Conservation (phyloP, 805 yeast species). For the Starmera amethionina region DNA sequence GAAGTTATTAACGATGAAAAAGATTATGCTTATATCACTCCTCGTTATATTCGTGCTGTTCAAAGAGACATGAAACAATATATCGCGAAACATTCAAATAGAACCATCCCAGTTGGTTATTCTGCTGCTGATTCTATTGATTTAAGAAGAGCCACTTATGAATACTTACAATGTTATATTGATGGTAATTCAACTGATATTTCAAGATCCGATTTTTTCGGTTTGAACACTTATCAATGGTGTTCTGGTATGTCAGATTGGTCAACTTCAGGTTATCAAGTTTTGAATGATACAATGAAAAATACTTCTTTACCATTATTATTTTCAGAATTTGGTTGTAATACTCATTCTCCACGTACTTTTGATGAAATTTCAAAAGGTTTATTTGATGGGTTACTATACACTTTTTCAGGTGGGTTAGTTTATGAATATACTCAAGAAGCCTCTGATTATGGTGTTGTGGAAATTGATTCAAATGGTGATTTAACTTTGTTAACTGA, state of each 20-base stretch:
- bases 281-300: slow-evolving; percentile 43
- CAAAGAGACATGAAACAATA: slow-evolving; percentile 88
- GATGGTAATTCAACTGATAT: slow-evolving; percentile 41
- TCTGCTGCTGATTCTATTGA: slow-evolving; percentile 81
- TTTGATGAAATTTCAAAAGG: slow-evolving; percentile 72
- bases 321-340: slow-evolving; percentile 81
- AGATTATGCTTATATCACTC: slow-evolving; percentile 51
- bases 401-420: slow-evolving; percentile 76
- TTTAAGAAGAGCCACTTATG: slow-evolving; percentile 64
- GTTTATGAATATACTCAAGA: slow-evolving; percentile 89
- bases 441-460: slow-evolving; percentile 69
- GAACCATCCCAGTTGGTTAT: slow-evolving; percentile 90
- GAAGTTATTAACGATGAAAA: slow-evolving; percentile 77
- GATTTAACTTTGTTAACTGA: slow-evolving; percentile 35
- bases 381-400: slow-evolving; percentile 54
- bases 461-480: slow-evolving; percentile 34
- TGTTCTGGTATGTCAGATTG: slow-evolving; percentile 70
- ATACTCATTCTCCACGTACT: slow-evolving; percentile 64
- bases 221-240: slow-evolving; percentile 93
- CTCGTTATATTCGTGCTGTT: slow-evolving; percentile 78
- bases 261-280: slow-evolving; percentile 59
- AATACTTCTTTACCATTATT: slow-evolving; percentile 59
- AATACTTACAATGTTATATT: slow-evolving; percentile 73
- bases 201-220: slow-evolving; percentile 83
- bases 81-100: slow-evolving; percentile 54